Percentiles rank a stretch among this genome's conserved stretches.
Evolutionary conservation across 805 yeast species (phyloP).

Genomic region (Hanseniaspora hatyaiensis): DNA sequence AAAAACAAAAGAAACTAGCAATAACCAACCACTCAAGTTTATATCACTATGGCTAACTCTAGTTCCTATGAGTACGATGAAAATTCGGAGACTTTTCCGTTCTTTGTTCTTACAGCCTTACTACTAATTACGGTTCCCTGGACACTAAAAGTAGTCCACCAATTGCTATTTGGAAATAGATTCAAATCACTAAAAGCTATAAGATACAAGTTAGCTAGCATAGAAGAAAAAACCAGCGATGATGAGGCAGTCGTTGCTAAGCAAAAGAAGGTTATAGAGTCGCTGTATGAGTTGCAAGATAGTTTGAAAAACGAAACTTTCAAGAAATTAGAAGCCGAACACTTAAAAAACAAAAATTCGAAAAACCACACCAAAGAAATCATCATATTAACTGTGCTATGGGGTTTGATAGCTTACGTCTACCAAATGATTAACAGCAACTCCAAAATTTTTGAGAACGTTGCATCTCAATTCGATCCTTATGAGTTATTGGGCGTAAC

Average conservation of each 20-base stretch:
- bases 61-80: conserved; percentile 55
- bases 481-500: conserved; percentile 56
- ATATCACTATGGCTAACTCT: conserved; percentile 1
- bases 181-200: not conserved
- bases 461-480: conserved; percentile 62
- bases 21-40: not conserved
- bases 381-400: conserved; percentile 37
- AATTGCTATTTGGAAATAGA: not conserved
- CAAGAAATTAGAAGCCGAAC: conserved; percentile 21
- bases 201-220: conserved; percentile 1
- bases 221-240: not conserved
- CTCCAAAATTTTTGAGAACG: conserved; percentile 36
- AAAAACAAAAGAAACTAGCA: not conserved
- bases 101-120: conserved; percentile 63
- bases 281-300: conserved; percentile 25
- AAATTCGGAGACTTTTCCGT: conserved; percentile 86
- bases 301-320: conserved; percentile 33
- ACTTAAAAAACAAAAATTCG: conserved; percentile 18
- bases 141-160: conserved; percentile 27
- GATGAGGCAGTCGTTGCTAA: conserved; percentile 7
- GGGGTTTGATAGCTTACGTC: conserved; percentile 32
- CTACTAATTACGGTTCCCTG: conserved; percentile 58
- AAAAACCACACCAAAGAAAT: conserved; percentile 9
- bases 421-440: conserved; percentile 30
- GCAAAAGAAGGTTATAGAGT: conserved; percentile 17